Base-by-base conservation (phyloP, 177 flowering plant genomes). In the Vitis hybrid region DNA sequence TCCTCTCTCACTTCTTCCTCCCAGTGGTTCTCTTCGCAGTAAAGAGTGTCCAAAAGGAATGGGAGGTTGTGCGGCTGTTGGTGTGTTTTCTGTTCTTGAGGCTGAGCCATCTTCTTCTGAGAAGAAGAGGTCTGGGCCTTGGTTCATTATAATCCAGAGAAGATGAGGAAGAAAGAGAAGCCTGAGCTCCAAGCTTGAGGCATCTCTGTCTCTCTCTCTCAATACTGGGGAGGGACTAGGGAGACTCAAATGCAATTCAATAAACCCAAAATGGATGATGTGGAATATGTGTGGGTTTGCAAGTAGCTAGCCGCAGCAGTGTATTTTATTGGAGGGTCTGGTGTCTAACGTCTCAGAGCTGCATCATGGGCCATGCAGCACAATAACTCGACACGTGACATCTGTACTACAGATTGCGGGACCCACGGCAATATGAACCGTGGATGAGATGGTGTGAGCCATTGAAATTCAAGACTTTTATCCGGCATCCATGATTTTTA, bases 11-110 rank as follows among this genome's bases (percentile, higher is more conserved):
- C 60, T 48, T 73, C 79, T 5, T 76, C 86, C 63, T 79, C 89
- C 84, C 80, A 85, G 41, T 76, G 80, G 63, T 84, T 88, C 55
- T 91, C 98, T 61, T 86, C 78, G 76, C 94, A 93, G 76, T 84
- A 88, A 17, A 93, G 84, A 78, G 84, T 73, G 69, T 90, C 91
- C 49, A 81, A 53, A 66, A 71, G 69, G 73, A 76, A 79, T 32
- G 77, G 61, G 30, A 80, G 49, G 72, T 65, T 64, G 27, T 61
- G 58, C 24, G 63, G 68, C 53, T 65, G 71, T 3, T 63, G 73
- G 55, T 64, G 61, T 60, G 78, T 20, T 17, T 60, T 58, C 18
- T 17, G 35, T 41, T 57, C 8, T 58, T 27, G 52, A 10, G 58
- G 62, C 11, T 59, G 71, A 64, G 83, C 71, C 87, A 80, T 89